Conservation (phyloP, 78 protist genomes). For the Emiliania huxleyi region DNA sequence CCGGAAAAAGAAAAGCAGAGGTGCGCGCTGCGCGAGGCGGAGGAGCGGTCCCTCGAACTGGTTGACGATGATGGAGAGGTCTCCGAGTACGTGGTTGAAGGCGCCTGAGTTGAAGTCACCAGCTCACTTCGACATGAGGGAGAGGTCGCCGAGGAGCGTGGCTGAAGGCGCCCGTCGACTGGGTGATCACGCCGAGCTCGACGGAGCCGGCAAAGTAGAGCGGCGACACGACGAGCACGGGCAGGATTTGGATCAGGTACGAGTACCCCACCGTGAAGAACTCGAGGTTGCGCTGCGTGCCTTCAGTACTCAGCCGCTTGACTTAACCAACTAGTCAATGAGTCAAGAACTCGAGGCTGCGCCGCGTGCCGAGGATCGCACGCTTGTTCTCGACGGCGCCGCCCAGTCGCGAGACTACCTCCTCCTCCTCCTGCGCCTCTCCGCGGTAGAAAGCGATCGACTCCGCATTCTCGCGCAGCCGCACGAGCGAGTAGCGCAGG, state of each 20-base stretch:
- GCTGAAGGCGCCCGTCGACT: no score
- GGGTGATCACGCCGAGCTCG: slow-evolving; percentile 26
- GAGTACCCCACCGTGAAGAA: slow-evolving; percentile 42
- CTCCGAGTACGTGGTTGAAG: no score
- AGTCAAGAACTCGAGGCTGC: no score
- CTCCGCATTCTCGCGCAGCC: slow-evolving; percentile 61
- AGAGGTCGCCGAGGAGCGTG: slow-evolving; percentile 31
- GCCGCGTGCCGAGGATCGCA: not conserved
- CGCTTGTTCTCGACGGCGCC: not conserved
- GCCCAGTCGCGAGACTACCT: not conserved
- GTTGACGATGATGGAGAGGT: slow-evolving; percentile 43
- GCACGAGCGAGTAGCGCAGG: slow-evolving; percentile 46
- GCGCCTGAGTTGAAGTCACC: no score
- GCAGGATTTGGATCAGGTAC: slow-evolving; percentile 45
- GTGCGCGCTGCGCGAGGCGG: no score
- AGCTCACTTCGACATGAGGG: no score
- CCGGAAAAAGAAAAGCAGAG: no score
- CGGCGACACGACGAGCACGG: slow-evolving; percentile 52
- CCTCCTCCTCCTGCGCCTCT: slow-evolving; percentile 25
- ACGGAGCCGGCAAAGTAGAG: slow-evolving; percentile 33
- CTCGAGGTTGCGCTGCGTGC: slow-evolving; percentile 58
- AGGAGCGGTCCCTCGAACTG: not conserved
- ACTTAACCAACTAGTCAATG: no score
- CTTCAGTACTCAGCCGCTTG: no score
- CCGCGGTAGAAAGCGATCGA: slow-evolving; percentile 58